These are phyloP conservation scores for Pachyrhizus erosus DNA, from an alignment of 306 rosid genomes.

Conservation along the genomic window DNA sequence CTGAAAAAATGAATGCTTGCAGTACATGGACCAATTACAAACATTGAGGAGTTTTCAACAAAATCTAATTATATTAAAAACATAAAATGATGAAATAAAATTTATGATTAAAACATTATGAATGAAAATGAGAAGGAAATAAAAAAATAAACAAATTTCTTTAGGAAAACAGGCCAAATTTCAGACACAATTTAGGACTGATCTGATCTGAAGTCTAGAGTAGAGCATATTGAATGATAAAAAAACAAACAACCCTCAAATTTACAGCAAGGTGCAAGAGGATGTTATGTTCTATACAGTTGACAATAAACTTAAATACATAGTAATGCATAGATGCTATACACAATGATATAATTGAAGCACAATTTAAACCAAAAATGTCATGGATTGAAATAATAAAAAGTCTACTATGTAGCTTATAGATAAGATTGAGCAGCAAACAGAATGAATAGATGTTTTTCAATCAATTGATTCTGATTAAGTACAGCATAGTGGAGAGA, in stretches of 20 bases:
- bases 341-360: slow-evolving; percentile 5
- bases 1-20: not conserved
- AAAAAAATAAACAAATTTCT: not conserved
- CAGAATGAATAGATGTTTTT: not conserved
- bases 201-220: not conserved
- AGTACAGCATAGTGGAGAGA: not conserved
- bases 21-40: not conserved
- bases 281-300: not conserved
- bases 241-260: not conserved
- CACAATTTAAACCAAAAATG: slow-evolving; percentile 9
- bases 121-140: not conserved
- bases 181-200: not conserved
- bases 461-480: slow-evolving; percentile 7
- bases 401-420: not conserved
- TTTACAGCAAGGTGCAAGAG: slow-evolving; percentile 25
- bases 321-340: not conserved
- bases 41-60: not conserved
- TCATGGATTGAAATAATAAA: slow-evolving; percentile 7
- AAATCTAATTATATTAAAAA: not conserved
- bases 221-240: not conserved
- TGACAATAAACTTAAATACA: slow-evolving; percentile 4
- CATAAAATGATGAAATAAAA: not conserved
- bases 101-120: not conserved
- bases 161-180: not conserved
- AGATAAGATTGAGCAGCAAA: slow-evolving; percentile 10